Conservation (phyloP, 2,329 filamentous ascomycete species). For the Spiromastix sp. region DNA sequence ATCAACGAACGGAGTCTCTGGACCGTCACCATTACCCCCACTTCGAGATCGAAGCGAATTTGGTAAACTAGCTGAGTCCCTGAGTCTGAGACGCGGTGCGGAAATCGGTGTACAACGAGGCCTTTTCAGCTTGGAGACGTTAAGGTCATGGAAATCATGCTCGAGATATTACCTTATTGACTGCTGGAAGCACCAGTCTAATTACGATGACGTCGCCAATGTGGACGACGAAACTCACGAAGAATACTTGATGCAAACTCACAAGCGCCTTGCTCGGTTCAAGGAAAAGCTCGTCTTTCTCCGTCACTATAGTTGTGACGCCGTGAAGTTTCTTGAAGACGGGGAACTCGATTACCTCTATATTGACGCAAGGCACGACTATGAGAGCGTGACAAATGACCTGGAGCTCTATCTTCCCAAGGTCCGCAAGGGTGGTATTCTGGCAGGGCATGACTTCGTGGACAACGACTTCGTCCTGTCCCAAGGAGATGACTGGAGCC, state of each 20-base stretch:
- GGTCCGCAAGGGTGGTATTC: neutral
- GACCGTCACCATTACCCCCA: no score
- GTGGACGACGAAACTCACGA: constrained; percentile 1
- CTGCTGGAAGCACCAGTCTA: constrained; percentile 1
- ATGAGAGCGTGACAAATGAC: neutral
- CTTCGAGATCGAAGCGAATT: constrained; percentile 3
- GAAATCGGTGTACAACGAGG: constrained; percentile 1
- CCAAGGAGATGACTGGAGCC: constrained; percentile 1
- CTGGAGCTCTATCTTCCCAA: neutral
- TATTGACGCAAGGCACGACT: constrained; percentile 1
- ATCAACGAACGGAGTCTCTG: no score
- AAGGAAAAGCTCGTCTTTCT: constrained; percentile 1
- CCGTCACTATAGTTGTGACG: neutral
- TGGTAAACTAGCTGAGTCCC: neutral
- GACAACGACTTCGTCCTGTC: constrained; percentile 1
- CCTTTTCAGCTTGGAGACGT: constrained; percentile 1
- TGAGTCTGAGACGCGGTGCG: neutral
- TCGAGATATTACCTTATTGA: neutral
- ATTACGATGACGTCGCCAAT: constrained; percentile 1
- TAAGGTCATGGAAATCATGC: neutral
- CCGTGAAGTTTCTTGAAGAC: neutral
- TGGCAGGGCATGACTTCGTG: constrained; percentile 1
- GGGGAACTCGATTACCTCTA: neutral
- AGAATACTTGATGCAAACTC: neutral
- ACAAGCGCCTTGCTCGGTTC: neutral